Base-by-base conservation (phyloP, 2,329 filamentous ascomycete species). In the Cryoendolithus antarcticus region DNA sequence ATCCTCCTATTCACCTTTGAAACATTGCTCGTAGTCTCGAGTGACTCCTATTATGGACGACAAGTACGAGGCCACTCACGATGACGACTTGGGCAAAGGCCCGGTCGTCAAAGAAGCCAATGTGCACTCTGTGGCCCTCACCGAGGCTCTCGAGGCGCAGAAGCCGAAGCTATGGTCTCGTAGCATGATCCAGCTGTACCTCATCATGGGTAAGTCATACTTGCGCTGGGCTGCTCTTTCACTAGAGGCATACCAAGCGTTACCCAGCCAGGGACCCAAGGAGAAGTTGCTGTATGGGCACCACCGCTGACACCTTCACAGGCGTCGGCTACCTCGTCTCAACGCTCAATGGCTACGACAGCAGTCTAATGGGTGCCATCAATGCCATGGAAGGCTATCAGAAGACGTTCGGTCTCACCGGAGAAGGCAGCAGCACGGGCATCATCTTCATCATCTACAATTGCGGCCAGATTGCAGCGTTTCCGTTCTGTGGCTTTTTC, bases 331-430 rank as follows among this genome's bases (percentile, higher is more conserved):
- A 37, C 10, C 10, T 37, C 13, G 27, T 37, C 21, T 15, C 35
- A 12, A 37, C 35, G 8, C 19, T 34, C 15, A 24, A 19, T 31
- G 35, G 35, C 13, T 38, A 38, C 6, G 57, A 60, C 32, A 53
- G 49, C 1, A 57, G 54, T 4, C 49, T 60, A 27, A 60, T 60
- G 57, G 60, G 60, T n/a, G 60, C 64, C 8, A 69, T 74, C 41
- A 71, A 71, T 42, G 66, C 66, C 31, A 71, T 72, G 62, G 36
- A 59, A 0, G 52, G 63, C 0, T 74, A 71, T 47, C 68, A 70
- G 38, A 42, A 54, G 0, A 67, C 64, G 8, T 73, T 72, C 39
- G 61, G 53, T 0, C 53, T 71, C 11, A 53, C 56, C 11, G 64
- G 65, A 6, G 60, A 57, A 9, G 68, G 66, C 4, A 63, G 65